Evolutionary conservation across 768 basidiomycete species (phyloP), one percentile per base, ranked within the genome.

Genomic region (Tylopilus felleus): DNA sequence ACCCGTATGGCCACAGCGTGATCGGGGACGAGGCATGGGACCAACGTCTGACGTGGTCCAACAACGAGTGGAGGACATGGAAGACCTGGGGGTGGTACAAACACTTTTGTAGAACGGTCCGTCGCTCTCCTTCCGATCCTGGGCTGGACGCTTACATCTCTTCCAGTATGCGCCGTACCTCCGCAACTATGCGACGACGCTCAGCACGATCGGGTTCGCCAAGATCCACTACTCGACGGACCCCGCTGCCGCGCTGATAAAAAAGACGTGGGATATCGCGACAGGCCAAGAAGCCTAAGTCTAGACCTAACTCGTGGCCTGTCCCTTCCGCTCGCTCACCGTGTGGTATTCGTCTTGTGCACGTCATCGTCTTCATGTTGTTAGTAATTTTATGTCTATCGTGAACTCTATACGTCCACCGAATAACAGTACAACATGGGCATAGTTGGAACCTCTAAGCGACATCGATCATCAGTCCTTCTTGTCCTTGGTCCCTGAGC

Each of bases 51-150:
- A 78, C 74, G 28, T 93, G 90, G 90, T 77, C 76, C 21, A 77
- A 81, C 35, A 81, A 83, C 25, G 85, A 88, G 51, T 95, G 93
- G 93, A 80, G 80, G 64, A 76, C 80, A 1, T 93, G 90, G 91
- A 85, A 90, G 72, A 89, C 86, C 0, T 93, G 90, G 87, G 85
- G 88, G 2, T 95, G 93, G 93, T 94, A 89, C 61, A 77, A 88
- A 55, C 90, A 96, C 61, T 94, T 93, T 74, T 90, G 88, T 69
- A 77, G 91, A 63, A 78, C 73, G 68, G 93, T 93, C 50, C 58
- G 90, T 61, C 42, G 74, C 13, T 36, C 23, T 36, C 22, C 6
- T 29, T 19, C 6, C 16, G 0, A 1, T 13, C 10, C 4, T 36
- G 8, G 23, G 16, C 25, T 1, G 1, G 7, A 27, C 8, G 29